Conservation (phyloP, 1,139 yeast genomes). For the Blastobotrys petasosporus region DNA sequence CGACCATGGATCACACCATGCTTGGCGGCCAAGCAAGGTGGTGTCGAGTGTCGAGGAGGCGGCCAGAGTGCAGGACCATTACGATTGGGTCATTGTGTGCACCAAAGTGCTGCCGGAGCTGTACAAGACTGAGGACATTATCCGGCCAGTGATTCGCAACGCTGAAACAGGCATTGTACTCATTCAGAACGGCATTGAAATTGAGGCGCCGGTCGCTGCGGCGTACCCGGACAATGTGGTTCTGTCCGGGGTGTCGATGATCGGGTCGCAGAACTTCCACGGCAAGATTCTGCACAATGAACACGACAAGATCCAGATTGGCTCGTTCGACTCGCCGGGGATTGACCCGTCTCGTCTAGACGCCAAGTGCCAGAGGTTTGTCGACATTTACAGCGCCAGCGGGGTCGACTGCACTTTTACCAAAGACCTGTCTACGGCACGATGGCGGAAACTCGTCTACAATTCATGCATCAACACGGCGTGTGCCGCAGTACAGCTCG, state of each 20-base stretch:
- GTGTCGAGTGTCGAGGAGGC: constrained; percentile 43
- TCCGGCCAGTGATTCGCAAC: constrained; percentile 48
- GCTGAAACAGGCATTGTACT: constrained; percentile 51
- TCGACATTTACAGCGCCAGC: constrained; percentile 44
- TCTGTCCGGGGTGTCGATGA: constrained; percentile 64
- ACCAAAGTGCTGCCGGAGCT: constrained; percentile 74
- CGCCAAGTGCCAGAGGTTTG: constrained; percentile 40
- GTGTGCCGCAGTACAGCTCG: constrained; percentile 51
- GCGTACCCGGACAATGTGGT: constrained; percentile 54
- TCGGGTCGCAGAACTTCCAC: constrained; percentile 55
- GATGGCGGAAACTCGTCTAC: constrained; percentile 73
- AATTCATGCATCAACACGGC: constrained; percentile 63
- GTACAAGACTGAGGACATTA: constrained; percentile 50
- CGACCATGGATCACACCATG: constrained; percentile 50
- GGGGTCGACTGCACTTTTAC: constrained; percentile 38
- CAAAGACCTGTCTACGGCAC: constrained; percentile 37
- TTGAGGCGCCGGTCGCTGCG: constrained; percentile 55
- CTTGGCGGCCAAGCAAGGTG: constrained; percentile 47
- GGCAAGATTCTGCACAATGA: constrained; percentile 48
- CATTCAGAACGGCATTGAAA: constrained; percentile 70
- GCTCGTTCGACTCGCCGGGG: constrained; percentile 42
- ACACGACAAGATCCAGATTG: constrained; percentile 49
- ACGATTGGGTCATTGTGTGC: constrained; percentile 61
- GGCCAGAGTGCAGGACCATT: constrained; percentile 32
- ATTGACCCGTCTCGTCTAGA: constrained; percentile 28